Evolutionary conservation across 257 asterid species (phyloP).

Genomic region (Przewalskia tangutica): DNA sequence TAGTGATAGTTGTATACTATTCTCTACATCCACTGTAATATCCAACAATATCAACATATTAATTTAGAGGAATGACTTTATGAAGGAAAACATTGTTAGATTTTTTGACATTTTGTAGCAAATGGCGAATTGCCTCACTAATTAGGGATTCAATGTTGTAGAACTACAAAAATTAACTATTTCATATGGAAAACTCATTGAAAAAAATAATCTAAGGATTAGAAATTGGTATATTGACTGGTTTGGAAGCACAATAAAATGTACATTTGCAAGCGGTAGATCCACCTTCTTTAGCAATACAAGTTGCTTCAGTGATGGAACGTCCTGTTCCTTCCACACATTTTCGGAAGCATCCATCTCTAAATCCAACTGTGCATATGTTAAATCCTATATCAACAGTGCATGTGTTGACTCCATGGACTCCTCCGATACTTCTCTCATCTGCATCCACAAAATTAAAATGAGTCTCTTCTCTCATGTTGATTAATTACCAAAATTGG

Average conservation of each 20-base stretch:
- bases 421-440: not conserved
- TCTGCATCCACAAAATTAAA: not conserved
- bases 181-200: not conserved
- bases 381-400: not conserved
- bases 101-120: not conserved
- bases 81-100: not conserved
- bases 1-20: no score
- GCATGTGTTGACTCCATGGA: not conserved
- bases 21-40: no score
- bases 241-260: not conserved
- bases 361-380: not conserved
- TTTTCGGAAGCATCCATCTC: not conserved
- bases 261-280: not conserved
- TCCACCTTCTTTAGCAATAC: not conserved
- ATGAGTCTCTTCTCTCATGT: no score
- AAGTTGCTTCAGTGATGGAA: not conserved
- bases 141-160: not conserved
- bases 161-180: not conserved
- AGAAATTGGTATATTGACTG: not conserved
- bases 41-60: not conserved
- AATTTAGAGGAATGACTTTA: not conserved
- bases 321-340: not conserved
- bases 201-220: not conserved
- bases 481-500: no score
- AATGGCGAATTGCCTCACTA: not conserved